Evolutionary conservation across 257 asterid species (phyloP).

Genomic region (Penstemon newberryi): DNA sequence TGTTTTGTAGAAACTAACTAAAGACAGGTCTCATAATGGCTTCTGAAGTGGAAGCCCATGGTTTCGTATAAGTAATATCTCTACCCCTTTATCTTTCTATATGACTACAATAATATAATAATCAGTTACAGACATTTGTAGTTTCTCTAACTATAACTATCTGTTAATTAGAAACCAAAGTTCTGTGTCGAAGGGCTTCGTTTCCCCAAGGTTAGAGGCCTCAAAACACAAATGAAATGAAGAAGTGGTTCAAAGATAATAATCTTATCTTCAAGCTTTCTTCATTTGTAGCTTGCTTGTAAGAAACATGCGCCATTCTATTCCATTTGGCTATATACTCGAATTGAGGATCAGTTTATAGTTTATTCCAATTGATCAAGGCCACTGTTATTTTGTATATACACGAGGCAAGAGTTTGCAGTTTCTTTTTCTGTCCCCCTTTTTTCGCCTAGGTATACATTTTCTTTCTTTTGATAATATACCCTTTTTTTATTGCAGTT

Average conservation of each 20-base stretch:
- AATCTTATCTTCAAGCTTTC: neutral
- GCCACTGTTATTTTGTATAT: neutral
- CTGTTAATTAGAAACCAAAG: neutral
- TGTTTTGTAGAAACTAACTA: neutral
- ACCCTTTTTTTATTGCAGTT: constrained; percentile 47
- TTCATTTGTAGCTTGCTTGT: neutral
- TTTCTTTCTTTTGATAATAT: constrained; percentile 15
- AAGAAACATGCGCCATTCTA: too few species aligned
- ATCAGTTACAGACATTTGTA: too few species aligned
- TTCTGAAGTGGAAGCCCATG: neutral
- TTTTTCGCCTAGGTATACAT: neutral
- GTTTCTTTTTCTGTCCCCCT: neutral
- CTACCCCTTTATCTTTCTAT: too few species aligned
- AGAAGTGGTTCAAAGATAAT: too few species aligned
- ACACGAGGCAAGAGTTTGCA: too few species aligned
- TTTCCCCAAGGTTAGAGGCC: neutral
- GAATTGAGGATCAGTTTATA: neutral
- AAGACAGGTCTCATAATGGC: neutral
- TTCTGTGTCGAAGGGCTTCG: neutral
- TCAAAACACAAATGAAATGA: too few species aligned
- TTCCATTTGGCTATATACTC: neutral
- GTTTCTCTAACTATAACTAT: neutral
- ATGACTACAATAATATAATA: too few species aligned
- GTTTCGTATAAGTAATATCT: too few species aligned
- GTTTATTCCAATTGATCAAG: neutral